A percentile compares a stretch with the other conserved stretches of the same genome.
phyloP scores from a whole-genome alignment of 352 stramenopile species.

The Globisporangium perplexum region DNA sequence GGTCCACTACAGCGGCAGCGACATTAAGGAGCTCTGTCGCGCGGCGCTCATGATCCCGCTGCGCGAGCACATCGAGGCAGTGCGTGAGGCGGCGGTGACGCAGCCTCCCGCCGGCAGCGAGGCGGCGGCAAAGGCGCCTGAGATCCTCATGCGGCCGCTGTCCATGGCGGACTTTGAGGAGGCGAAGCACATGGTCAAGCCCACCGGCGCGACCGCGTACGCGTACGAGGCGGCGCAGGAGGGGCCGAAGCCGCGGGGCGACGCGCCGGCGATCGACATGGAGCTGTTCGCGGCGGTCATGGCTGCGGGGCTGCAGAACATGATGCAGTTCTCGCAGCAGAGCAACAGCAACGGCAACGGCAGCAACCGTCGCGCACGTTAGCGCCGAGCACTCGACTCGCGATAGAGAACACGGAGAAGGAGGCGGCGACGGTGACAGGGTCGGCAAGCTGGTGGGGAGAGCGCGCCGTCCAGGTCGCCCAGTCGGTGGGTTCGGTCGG shows the following conservation, averaged over 20 bases:
- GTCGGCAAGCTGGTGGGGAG: background rate
- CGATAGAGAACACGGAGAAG: background rate
- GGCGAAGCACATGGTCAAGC: slow-evolving; percentile 78
- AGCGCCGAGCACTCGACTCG: background rate
- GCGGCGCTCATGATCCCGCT: slow-evolving; percentile 85
- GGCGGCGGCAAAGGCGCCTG: background rate
- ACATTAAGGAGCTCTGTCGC: slow-evolving; percentile 90
- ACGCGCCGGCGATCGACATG: slow-evolving; percentile 50
- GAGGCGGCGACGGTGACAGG: background rate
- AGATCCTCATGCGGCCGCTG: slow-evolving; percentile 57
- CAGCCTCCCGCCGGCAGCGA: slow-evolving; percentile 14
- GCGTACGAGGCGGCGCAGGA: slow-evolving; percentile 69
- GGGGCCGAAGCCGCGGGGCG: slow-evolving; percentile 13
- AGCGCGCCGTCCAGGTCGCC: background rate
- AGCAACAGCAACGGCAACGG: slow-evolving; percentile 14
- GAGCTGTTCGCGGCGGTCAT: slow-evolving; percentile 83
- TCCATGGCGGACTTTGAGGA: slow-evolving; percentile 84
- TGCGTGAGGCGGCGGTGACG: slow-evolving; percentile 27
- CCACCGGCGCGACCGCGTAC: slow-evolving; percentile 74
- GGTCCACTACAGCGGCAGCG: slow-evolving; percentile 93
- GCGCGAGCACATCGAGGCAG: slow-evolving; percentile 74
- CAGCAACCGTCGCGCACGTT: background rate
- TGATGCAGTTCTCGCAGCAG: slow-evolving; percentile 57
- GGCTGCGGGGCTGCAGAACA: slow-evolving; percentile 74
- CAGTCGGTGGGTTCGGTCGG: slow-evolving; percentile 21